phyloP scores from a whole-genome alignment of 228 moss, liverwort and hornwort genomes.

The Sphagnum magellanicum region DNA sequence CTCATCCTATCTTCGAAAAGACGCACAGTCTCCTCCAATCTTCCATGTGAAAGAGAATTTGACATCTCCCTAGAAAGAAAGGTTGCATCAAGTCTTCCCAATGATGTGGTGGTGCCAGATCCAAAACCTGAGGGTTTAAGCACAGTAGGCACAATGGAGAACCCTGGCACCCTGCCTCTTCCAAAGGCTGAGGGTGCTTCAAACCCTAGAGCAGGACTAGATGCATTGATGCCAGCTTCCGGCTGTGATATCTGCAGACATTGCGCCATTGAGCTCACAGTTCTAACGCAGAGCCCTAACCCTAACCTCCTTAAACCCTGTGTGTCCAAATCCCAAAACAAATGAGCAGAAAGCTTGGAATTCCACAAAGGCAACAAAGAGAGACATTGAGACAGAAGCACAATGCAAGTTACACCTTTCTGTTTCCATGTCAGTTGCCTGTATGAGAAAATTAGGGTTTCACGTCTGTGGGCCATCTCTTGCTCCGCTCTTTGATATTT shows the following conservation, averaged over 20 bases:
- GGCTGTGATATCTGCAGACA: slow-evolving; percentile 37
- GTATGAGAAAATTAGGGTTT: slow-evolving; percentile 17
- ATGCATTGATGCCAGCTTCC: slow-evolving; percentile 36
- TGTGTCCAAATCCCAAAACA: slow-evolving; percentile 1
- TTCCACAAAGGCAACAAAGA: slow-evolving; percentile 10
- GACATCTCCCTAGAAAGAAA: slow-evolving; percentile 76
- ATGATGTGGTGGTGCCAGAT: slow-evolving; percentile 28
- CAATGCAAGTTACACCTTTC: neutral
- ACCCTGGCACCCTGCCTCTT: slow-evolving; percentile 38
- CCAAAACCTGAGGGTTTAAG: slow-evolving; percentile 26
- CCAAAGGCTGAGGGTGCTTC: slow-evolving; percentile 25
- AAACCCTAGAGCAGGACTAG: slow-evolving; percentile 38
- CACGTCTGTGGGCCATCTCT: slow-evolving; percentile 17
- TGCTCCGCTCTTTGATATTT: slow-evolving; percentile 5
- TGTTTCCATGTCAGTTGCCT: slow-evolving; percentile 21
- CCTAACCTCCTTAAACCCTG: slow-evolving; percentile 13
- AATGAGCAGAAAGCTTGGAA: slow-evolving; percentile 1
- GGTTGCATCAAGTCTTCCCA: slow-evolving; percentile 37
- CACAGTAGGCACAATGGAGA: slow-evolving; percentile 48
- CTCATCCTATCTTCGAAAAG: slow-evolving; percentile 78
- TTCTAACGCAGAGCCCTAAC: slow-evolving; percentile 11
- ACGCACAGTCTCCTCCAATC: slow-evolving; percentile 64
- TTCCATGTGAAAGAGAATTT: slow-evolving; percentile 60
- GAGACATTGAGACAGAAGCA: slow-evolving; percentile 10
- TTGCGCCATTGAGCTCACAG: slow-evolving; percentile 26